Conservation (phyloP, 2,329 filamentous ascomycete species). For the Laburnicola sp. region DNA sequence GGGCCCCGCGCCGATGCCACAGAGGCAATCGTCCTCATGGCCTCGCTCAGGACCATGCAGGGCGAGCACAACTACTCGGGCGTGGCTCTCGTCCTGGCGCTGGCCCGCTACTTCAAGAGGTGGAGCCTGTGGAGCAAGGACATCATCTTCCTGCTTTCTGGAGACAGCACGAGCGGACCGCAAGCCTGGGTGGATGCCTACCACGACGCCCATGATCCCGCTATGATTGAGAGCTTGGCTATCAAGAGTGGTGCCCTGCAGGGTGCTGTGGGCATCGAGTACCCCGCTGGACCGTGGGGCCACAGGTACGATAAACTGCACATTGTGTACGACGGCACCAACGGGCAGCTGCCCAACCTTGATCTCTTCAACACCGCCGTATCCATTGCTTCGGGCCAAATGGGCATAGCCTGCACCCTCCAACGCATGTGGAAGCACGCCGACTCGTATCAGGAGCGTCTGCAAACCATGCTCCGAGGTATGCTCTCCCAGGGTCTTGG, state of each 20-base stretch:
- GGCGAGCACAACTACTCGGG: slow-evolving; percentile 82
- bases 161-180: slow-evolving; percentile 85
- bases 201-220: slow-evolving; percentile 80
- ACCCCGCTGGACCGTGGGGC: slow-evolving; percentile 69
- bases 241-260: slow-evolving; percentile 93
- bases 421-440: slow-evolving; percentile 82
- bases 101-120: slow-evolving; percentile 92
- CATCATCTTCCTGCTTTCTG: slow-evolving; percentile 87
- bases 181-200: slow-evolving; percentile 99
- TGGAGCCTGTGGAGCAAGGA: slow-evolving; percentile 99
- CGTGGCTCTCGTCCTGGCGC: slow-evolving; percentile 79
- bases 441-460: slow-evolving; percentile 76
- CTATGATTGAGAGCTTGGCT: slow-evolving; percentile 72
- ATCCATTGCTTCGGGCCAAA: slow-evolving; percentile 83
- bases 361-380: slow-evolving; percentile 95
- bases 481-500: slow-evolving; percentile 92
- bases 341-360: slow-evolving; percentile 92
- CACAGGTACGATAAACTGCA: slow-evolving; percentile 85
- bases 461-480: slow-evolving; percentile 85
- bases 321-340: slow-evolving; percentile 91
- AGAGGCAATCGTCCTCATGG: slow-evolving; percentile 91
- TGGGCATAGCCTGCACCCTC: slow-evolving; percentile 81
- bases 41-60: slow-evolving; percentile 82
- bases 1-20: slow-evolving; percentile 94
- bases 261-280: slow-evolving; percentile 91